Evolutionary conservation across 2,329 filamentous ascomycete species (phyloP).

Genomic region (Monosporascus sp.): DNA sequence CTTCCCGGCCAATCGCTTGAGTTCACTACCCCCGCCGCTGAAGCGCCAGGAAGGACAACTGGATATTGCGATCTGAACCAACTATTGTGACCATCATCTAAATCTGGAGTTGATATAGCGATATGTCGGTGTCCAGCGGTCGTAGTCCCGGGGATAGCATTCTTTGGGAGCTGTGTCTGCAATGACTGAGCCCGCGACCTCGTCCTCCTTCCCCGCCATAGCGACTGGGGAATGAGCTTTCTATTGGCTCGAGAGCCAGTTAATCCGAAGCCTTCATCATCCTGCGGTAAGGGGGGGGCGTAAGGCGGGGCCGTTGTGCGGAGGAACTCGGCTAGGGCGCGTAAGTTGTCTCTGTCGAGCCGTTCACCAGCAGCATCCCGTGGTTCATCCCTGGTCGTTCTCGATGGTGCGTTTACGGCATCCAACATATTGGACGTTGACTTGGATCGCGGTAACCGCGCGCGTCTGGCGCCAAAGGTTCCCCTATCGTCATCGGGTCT

Average conservation of each 20-base stretch:
- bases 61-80: constrained; percentile 18
- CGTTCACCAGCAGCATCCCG: constrained; percentile 12
- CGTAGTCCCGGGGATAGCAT: constrained; percentile 11
- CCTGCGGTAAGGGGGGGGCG: constrained; percentile 2
- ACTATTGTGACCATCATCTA: constrained; percentile 4
- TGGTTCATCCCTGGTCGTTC: constrained; percentile 4
- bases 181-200: constrained; percentile 5
- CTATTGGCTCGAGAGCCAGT: constrained; percentile 3
- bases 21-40: neutral
- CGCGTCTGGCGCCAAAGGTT: constrained; percentile 1
- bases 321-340: constrained; percentile 16
- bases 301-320: constrained; percentile 17
- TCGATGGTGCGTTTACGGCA: constrained; percentile 1
- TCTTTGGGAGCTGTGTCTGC: constrained; percentile 11
- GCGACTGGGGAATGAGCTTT: constrained; percentile 16
- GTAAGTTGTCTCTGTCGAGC: constrained; percentile 12
- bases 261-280: constrained; percentile 12
- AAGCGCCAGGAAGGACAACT: constrained; percentile 8
- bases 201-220: constrained; percentile 13
- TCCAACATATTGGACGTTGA: constrained; percentile 23
- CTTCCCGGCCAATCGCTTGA: constrained; percentile 13
- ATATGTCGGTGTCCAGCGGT: constrained; percentile 11
- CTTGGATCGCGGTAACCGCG: constrained; percentile 19
- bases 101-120: constrained; percentile 11
- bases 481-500: neutral